These are phyloP conservation scores for Lactifluus pinguis DNA, from an alignment of 768 basidiomycete genomes.

Conservation along the genomic window DNA sequence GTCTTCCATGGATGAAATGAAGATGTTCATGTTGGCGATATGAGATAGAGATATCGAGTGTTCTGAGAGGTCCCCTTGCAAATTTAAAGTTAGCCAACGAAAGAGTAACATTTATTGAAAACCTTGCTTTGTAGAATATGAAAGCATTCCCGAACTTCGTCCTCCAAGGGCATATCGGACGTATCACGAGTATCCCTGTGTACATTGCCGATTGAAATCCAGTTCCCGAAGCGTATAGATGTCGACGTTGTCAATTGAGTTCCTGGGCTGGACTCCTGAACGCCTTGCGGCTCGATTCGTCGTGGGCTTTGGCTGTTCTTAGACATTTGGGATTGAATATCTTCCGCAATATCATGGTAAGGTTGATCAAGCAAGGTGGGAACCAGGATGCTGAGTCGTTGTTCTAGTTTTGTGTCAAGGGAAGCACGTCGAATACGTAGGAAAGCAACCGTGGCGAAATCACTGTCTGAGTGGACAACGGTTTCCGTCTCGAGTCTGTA, in stretches of 20 bases:
- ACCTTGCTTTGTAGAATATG: conserved; percentile 47
- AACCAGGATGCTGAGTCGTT: conserved; percentile 23
- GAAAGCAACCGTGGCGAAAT: conserved; percentile 88
- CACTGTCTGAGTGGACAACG: conserved; percentile 70
- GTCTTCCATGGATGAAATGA: conserved; percentile 71
- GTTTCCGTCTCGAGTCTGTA: conserved; percentile 54
- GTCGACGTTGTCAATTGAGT: conserved; percentile 6
- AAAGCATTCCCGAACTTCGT: conserved; percentile 70
- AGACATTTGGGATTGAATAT: background rate
- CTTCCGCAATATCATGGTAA: conserved; percentile 22
- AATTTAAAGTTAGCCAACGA: background rate
- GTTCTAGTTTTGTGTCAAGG: conserved; percentile 45
- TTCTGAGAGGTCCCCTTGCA: conserved; percentile 42
- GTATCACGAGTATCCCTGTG: conserved; percentile 22
- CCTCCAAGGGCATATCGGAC: conserved; percentile 43
- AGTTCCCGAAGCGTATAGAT: conserved; percentile 38
- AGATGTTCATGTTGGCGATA: conserved; percentile 71
- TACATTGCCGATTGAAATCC: conserved; percentile 63
- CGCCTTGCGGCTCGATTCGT: background rate
- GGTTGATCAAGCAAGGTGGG: conserved; percentile 49
- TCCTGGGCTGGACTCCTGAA: conserved; percentile 9
- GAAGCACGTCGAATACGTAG: conserved; percentile 65
- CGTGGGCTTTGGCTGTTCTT: background rate
- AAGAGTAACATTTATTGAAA: background rate
- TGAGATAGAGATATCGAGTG: conserved; percentile 45